These are phyloP conservation scores for Pichia sp. DNA, from an alignment of 1,139 yeast species.

Conservation along the genomic window DNA sequence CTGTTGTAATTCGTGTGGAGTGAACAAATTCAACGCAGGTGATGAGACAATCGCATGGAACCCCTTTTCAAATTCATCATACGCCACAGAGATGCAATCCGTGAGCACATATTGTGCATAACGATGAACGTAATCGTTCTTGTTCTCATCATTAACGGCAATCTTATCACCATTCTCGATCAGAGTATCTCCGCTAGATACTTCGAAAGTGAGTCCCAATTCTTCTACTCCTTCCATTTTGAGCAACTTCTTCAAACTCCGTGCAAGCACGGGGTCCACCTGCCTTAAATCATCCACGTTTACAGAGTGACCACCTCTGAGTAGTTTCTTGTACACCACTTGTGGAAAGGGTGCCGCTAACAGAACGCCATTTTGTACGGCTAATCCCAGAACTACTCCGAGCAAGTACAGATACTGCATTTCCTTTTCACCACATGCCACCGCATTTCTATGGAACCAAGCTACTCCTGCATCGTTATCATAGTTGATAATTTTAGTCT, in stretches of 20 bases:
- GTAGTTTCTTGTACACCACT: constrained; percentile 67
- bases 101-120: constrained; percentile 57
- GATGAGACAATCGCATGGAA: constrained; percentile 75
- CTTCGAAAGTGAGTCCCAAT: constrained; percentile 43
- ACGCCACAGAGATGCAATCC: constrained; percentile 45
- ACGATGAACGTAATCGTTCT: constrained; percentile 50
- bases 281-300: constrained; percentile 57
- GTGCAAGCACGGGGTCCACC: constrained; percentile 61
- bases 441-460: constrained; percentile 50
- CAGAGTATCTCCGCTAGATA: constrained; percentile 38
- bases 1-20: constrained; percentile 74
- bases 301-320: constrained; percentile 37
- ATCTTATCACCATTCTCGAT: constrained; percentile 48
- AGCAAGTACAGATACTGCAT: constrained; percentile 64
- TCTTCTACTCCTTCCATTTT: constrained; percentile 30
- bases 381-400: constrained; percentile 83
- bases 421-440: constrained; percentile 27
- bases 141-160: constrained; percentile 49
- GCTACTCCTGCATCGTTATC: constrained; percentile 63
- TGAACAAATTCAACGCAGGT: constrained; percentile 68
- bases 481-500: constrained; percentile 52
- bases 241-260: constrained; percentile 48
- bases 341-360: constrained; percentile 72
- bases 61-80: constrained; percentile 57
- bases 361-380: constrained; percentile 84